phyloP scores from a whole-genome alignment of 495 filamentous ascomycete genomes.

The Penicillium maclennaniae region DNA sequence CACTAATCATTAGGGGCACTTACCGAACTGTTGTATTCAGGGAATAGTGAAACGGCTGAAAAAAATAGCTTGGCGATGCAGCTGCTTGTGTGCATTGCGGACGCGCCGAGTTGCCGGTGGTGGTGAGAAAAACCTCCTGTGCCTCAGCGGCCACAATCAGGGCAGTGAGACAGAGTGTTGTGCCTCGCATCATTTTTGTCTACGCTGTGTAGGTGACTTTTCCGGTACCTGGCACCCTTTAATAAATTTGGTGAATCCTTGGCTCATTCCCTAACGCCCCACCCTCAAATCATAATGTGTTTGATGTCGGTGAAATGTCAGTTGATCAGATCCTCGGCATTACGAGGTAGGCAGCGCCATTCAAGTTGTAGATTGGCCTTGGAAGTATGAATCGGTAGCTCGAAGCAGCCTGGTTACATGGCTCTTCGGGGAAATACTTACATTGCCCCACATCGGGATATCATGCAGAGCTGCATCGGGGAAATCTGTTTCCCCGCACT shows the following conservation, averaged over 20 bases:
- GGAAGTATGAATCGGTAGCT: neutral
- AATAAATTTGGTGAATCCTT: neutral
- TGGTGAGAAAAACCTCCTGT: conserved; percentile 25
- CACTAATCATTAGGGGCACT: neutral
- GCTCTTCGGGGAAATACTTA: neutral
- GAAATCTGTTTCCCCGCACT: neutral
- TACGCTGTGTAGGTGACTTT: neutral
- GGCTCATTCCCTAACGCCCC: neutral
- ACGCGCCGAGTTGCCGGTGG: conserved; percentile 18
- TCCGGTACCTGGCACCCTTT: neutral
- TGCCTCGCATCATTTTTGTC: neutral
- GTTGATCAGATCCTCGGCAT: neutral
- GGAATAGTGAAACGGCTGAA: conserved; percentile 23
- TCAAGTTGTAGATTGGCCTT: neutral
- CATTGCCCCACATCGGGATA: neutral
- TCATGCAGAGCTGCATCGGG: neutral
- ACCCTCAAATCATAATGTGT: neutral
- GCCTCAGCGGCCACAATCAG: conserved; percentile 11
- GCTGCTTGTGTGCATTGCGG: conserved; percentile 19
- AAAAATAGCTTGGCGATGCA: conserved; percentile 17
- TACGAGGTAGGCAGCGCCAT: too few species aligned
- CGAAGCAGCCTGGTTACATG: neutral
- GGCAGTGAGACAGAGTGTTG: neutral
- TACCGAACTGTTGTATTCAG: conserved; percentile 25
- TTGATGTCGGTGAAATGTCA: neutral